Percentiles rank a stretch among this genome's conserved stretches.
These are phyloP conservation scores for Gonium pectorale DNA, from an alignment of 139 green algal genomes.

Conservation along the genomic window DNA sequence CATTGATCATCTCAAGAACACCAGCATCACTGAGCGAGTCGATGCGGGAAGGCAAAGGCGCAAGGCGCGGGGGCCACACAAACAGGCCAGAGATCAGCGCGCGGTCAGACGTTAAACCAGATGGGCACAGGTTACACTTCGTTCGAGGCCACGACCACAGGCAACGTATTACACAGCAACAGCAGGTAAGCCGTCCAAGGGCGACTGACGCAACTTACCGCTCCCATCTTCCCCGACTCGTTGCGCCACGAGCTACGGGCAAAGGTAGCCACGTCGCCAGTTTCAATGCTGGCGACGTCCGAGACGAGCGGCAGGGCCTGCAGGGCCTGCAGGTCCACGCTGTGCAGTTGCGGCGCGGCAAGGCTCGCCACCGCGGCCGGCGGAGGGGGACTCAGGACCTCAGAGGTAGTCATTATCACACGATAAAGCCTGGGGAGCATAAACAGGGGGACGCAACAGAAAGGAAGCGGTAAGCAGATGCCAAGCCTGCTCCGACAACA, in stretches of 20 bases:
- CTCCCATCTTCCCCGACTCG: conserved; percentile 16
- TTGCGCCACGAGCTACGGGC: conserved; percentile 6
- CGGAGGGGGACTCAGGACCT: conserved; percentile 43
- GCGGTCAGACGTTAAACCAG: too few relatives aligned
- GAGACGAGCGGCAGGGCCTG: conserved; percentile 4
- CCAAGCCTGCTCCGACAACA: too few relatives aligned
- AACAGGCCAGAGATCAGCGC: too few relatives aligned
- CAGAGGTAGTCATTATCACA: conserved; percentile 42
- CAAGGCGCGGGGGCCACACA: too few relatives aligned
- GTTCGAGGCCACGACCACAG: too few relatives aligned
- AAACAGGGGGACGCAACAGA: too few relatives aligned
- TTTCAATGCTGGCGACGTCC: conserved; percentile 23
- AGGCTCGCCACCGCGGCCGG: conserved; percentile 28
- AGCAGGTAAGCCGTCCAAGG: too few relatives aligned
- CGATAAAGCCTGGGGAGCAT: conserved; percentile 15
- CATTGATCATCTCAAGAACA: not conserved
- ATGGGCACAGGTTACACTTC: too few relatives aligned
- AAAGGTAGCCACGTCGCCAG: not conserved
- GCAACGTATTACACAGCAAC: too few relatives aligned
- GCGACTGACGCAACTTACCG: conserved; percentile 14
- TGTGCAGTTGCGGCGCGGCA: conserved; percentile 30
- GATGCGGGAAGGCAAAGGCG: too few relatives aligned
- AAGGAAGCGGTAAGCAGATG: too few relatives aligned
- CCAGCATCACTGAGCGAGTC: too few relatives aligned
- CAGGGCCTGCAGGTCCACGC: conserved; percentile 17